phyloP scores from a whole-genome alignment of 352 stramenopile genomes.

The Aphanomyces invadans region DNA sequence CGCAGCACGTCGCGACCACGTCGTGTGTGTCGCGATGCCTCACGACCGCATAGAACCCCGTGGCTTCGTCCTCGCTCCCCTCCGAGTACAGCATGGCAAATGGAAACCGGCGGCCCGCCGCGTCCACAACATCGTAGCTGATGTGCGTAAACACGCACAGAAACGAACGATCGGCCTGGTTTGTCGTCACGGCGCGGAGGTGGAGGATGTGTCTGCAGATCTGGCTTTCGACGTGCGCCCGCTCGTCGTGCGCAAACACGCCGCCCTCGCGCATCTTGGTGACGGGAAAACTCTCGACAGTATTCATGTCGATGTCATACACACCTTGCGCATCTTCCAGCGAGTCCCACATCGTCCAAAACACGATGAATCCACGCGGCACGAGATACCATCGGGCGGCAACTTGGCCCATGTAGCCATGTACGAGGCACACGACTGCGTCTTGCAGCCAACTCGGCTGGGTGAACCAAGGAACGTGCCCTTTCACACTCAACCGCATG shows the following conservation, averaged over 20 bases:
- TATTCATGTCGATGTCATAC: background rate
- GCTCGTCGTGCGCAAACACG: background rate
- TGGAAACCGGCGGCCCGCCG: background rate
- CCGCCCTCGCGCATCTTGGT: background rate
- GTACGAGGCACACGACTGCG: background rate
- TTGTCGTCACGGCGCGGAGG: background rate
- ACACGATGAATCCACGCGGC: background rate
- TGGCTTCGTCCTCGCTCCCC: background rate
- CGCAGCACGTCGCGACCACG: background rate
- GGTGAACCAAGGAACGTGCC: background rate
- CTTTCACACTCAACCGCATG: too few relatives aligned
- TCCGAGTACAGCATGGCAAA: constrained; percentile 10
- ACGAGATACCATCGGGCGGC: background rate
- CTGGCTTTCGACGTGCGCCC: background rate
- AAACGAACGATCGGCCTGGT: background rate
- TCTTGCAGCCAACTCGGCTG: constrained; percentile 1
- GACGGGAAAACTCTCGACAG: background rate
- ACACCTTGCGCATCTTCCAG: background rate
- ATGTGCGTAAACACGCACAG: background rate
- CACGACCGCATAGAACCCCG: constrained; percentile 1
- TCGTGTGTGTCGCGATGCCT: background rate
- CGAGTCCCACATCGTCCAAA: background rate
- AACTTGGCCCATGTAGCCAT: background rate
- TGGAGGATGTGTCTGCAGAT: background rate
- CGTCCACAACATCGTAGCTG: constrained; percentile 1